A percentile compares a stretch with the other conserved stretches of the same genome.
phyloP scores from a whole-genome alignment of 1,139 yeast genomes.

The Pneumocystis wakefieldiae region DNA sequence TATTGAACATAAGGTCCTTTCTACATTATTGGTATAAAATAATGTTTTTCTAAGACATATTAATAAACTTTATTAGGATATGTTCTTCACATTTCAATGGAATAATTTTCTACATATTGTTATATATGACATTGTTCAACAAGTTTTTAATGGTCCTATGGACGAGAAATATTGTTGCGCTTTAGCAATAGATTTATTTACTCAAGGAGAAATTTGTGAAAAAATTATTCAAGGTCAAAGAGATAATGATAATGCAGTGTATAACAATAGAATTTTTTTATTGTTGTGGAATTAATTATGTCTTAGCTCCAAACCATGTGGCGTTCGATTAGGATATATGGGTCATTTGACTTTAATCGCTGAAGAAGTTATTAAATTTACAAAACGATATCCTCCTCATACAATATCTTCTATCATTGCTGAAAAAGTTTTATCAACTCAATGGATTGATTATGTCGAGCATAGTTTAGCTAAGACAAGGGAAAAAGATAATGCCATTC shows the following conservation, averaged over 20 bases:
- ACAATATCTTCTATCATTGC: slow-evolving; percentile 47
- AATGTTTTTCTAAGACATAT: background rate
- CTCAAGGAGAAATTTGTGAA: slow-evolving; percentile 60
- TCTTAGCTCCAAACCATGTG: slow-evolving; percentile 17
- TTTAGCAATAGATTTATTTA: slow-evolving; percentile 73
- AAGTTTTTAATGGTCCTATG: slow-evolving; percentile 88
- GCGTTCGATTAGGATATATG: slow-evolving; percentile 82
- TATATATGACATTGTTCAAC: slow-evolving; percentile 93
- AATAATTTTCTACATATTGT: slow-evolving; percentile 93
- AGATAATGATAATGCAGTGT: slow-evolving; percentile 42
- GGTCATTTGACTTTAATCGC: slow-evolving; percentile 92
- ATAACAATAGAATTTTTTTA: slow-evolving; percentile 15
- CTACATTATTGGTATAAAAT: slow-evolving; percentile 42
- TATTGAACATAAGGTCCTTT: slow-evolving; percentile 65
- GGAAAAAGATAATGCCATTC: slow-evolving; percentile 86
- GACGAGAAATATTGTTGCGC: slow-evolving; percentile 81
- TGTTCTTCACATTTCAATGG: slow-evolving; percentile 94
- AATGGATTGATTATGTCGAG: slow-evolving; percentile 77
- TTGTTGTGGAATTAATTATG: background rate
- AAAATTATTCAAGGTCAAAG: slow-evolving; percentile 72
- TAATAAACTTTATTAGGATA: slow-evolving; percentile 3
- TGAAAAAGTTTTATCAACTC: slow-evolving; percentile 37
- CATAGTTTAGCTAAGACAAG: slow-evolving; percentile 75
- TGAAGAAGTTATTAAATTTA: slow-evolving; percentile 91
- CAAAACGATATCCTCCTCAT: slow-evolving; percentile 54